Conservation (phyloP, 768 basidiomycete species). For the Leucocoprinus birnbaumii region DNA sequence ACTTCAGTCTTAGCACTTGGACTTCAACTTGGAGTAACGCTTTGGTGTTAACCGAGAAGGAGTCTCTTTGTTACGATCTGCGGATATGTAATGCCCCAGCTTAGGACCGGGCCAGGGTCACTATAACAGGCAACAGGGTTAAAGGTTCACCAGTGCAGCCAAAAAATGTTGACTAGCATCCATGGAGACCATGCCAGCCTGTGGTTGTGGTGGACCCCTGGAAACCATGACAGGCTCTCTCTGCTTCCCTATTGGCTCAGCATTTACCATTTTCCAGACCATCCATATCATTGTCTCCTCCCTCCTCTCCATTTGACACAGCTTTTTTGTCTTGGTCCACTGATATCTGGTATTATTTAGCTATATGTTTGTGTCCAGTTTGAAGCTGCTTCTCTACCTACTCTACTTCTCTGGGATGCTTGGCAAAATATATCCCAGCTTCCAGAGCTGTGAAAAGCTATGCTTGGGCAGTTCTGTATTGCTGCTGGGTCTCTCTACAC, state of each 20-base stretch:
- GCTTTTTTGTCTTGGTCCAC: too few species aligned
- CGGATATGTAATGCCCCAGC: too few species aligned
- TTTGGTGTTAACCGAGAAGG: too few species aligned
- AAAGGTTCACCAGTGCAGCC: slow-evolving; percentile 15
- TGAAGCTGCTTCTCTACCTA: not conserved
- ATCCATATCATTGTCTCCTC: slow-evolving; percentile 7
- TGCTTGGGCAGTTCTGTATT: too few species aligned
- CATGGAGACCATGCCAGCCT: slow-evolving; percentile 15
- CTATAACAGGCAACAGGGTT: too few species aligned
- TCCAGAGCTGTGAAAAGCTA: too few species aligned
- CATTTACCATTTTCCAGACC: slow-evolving; percentile 34
- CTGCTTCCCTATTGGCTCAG: slow-evolving; percentile 32
- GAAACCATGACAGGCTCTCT: slow-evolving; percentile 14
- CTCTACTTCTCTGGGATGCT: not conserved
- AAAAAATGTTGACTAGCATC: slow-evolving; percentile 17
- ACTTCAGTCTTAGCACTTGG: too few species aligned
- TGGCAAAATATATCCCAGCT: too few species aligned
- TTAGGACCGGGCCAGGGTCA: too few species aligned
- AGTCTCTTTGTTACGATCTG: too few species aligned
- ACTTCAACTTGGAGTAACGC: too few species aligned
- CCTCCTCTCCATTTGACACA: not conserved
- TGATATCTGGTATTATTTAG: not conserved
- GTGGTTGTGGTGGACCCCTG: not conserved
- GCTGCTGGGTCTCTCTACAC: not conserved
- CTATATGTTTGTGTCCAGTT: not conserved